A percentile compares a stretch with the other conserved stretches of the same genome.
These are phyloP conservation scores for Linum usitatissimum DNA, from an alignment of 345 rosid species.

Conservation along the genomic window DNA sequence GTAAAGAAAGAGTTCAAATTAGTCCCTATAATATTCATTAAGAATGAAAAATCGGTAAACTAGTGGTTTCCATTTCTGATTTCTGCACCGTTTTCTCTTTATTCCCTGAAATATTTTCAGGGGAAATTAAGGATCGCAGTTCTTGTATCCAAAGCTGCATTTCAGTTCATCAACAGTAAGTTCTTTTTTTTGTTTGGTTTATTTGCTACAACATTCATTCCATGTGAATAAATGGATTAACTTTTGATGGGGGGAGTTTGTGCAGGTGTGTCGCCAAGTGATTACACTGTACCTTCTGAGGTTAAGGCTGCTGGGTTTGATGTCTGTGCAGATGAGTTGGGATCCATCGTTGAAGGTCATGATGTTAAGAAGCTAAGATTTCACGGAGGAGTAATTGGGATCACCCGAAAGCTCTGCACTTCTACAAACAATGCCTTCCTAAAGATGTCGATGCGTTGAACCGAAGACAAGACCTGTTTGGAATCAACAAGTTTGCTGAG, in stretches of 20 bases:
- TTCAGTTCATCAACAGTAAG: conserved; percentile 71
- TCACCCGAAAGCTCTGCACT: conserved; percentile 55
- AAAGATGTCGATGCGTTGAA: conserved; percentile 28
- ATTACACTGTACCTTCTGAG: conserved; percentile 56
- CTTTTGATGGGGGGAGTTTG: conserved; percentile 5
- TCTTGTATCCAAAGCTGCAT: conserved; percentile 83
- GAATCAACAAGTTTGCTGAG: conserved; percentile 80
- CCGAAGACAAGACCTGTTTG: conserved; percentile 58
- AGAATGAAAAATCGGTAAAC: too few relatives aligned
- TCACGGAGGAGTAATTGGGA: conserved; percentile 66
- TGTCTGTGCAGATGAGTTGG: conserved; percentile 74
- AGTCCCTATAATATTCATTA: too few relatives aligned
- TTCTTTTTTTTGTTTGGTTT: too few relatives aligned
- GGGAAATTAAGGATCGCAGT: conserved; percentile 83
- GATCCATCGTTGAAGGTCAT: conserved; percentile 76
- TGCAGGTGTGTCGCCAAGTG: conserved; percentile 62
- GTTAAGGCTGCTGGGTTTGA: conserved; percentile 81
- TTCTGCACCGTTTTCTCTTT: too few relatives aligned
- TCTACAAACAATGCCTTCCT: conserved; percentile 41
- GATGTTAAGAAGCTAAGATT: conserved; percentile 62
- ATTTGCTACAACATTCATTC: neutral
- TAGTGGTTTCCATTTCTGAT: too few relatives aligned
- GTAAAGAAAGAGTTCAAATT: too few relatives aligned
- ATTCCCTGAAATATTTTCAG: conserved; percentile 31
- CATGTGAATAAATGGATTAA: neutral